Percentiles rank a stretch among this genome's conserved stretches.
phyloP scores from a whole-genome alignment of 2,329 filamentous ascomycete species.

The Xylariaceae sp. region DNA sequence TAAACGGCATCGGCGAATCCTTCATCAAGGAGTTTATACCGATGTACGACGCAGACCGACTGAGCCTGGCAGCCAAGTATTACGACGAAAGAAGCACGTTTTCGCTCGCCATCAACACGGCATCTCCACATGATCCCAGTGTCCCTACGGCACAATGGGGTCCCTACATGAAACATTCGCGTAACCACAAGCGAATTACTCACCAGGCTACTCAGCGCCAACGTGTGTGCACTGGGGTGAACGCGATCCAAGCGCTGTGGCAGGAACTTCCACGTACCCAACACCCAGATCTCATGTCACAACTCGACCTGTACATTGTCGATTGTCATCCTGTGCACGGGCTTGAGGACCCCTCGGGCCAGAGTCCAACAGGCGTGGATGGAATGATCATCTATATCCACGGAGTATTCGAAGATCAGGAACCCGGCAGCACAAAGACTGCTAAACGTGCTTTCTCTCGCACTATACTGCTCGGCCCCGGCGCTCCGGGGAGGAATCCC shows the following conservation, averaged over 20 bases:
- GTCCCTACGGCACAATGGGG: conserved; percentile 55
- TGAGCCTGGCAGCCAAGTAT: conserved; percentile 55
- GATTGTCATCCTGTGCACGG: conserved; percentile 73
- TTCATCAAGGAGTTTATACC: conserved; percentile 71
- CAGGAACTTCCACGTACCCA: conserved; percentile 63
- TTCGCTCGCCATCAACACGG: conserved; percentile 66
- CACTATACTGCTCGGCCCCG: conserved; percentile 73
- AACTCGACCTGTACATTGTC: conserved; percentile 71
- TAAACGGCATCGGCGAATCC: conserved; percentile 65
- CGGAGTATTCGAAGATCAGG: conserved; percentile 75
- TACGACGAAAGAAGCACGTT: conserved; percentile 75
- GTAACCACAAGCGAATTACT: conserved; percentile 69
- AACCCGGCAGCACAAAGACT: conserved; percentile 48
- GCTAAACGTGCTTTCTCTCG: conserved; percentile 75
- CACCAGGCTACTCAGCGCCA: conserved; percentile 55
- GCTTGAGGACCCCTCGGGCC: conserved; percentile 62
- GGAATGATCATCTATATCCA: conserved; percentile 76
- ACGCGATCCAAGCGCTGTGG: conserved; percentile 65
- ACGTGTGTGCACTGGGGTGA: conserved; percentile 59
- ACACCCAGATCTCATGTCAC: conserved; percentile 64
- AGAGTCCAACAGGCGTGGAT: conserved; percentile 62
- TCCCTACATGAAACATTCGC: conserved; percentile 68
- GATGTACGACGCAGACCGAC: conserved; percentile 67
- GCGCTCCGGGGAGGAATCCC: conserved; percentile 54
- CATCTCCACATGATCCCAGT: conserved; percentile 44